Evolutionary conservation across 2,329 filamentous ascomycete species (phyloP).

Genomic region (Curvularia sp.): DNA sequence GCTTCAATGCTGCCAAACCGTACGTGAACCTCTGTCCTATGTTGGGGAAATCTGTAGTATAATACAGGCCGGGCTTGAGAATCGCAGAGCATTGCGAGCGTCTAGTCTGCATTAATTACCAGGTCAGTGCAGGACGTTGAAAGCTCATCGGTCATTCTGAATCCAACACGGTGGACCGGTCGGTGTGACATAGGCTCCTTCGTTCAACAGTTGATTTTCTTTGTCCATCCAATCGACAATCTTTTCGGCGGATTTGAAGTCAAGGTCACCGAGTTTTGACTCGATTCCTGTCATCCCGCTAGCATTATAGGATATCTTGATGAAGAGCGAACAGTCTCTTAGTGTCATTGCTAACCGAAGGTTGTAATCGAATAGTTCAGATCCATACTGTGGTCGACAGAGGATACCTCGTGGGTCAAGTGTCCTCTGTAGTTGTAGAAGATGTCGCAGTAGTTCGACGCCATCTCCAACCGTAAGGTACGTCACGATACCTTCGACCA

Average conservation of each 20-base stretch:
- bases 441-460: constrained; percentile 45
- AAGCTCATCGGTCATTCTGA: constrained; percentile 1
- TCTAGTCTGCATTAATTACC: background rate
- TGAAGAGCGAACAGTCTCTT: constrained; percentile 57
- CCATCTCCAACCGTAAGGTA: constrained; percentile 46
- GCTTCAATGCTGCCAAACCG: too few species aligned
- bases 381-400: background rate
- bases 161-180: constrained; percentile 11
- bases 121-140: background rate
- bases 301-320: constrained; percentile 36
- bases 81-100: background rate
- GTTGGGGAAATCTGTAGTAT: background rate
- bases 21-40: background rate
- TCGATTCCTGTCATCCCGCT: constrained; percentile 38
- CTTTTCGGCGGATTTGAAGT: constrained; percentile 55
- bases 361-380: constrained; percentile 23
- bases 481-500: constrained; percentile 23
- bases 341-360: constrained; percentile 56
- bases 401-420: constrained; percentile 51
- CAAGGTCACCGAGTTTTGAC: constrained; percentile 56
- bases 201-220: constrained; percentile 44
- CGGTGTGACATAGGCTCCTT: constrained; percentile 6
- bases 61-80: background rate
- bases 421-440: constrained; percentile 48
- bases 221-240: constrained; percentile 52